Conservation (phyloP, 2,329 filamentous ascomycete species). For the Aspergillus fischeri region DNA sequence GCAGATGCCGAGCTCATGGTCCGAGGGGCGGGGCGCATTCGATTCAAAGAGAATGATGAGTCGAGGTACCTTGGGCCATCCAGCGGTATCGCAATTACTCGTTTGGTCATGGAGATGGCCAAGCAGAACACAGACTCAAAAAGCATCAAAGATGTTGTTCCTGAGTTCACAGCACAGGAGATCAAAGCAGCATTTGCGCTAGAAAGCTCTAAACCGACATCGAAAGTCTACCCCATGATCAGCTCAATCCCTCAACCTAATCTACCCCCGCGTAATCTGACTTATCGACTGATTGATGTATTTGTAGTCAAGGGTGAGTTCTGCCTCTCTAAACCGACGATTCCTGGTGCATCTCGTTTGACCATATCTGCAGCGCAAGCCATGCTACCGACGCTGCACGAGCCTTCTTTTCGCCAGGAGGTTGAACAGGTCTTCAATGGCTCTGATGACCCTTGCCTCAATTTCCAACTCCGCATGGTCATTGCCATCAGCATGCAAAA, state of each 20-base stretch:
- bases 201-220: slow-evolving; percentile 63
- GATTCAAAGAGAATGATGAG: slow-evolving; percentile 79
- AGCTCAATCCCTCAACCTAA: slow-evolving; percentile 75
- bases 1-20: slow-evolving; percentile 79
- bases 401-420: slow-evolving; percentile 70
- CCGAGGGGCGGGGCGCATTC: slow-evolving; percentile 78
- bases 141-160: slow-evolving; percentile 87
- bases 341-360: slow-evolving; percentile 1
- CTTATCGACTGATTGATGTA: slow-evolving; percentile 74
- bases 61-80: slow-evolving; percentile 88
- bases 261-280: slow-evolving; percentile 69
- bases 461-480: slow-evolving; percentile 86
- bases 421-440: slow-evolving; percentile 77
- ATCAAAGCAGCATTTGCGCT: slow-evolving; percentile 64
- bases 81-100: slow-evolving; percentile 91
- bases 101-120: slow-evolving; percentile 91
- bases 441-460: slow-evolving; percentile 72
- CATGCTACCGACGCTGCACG: slow-evolving; percentile 82
- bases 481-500: slow-evolving; percentile 94
- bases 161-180: slow-evolving; percentile 64
- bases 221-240: slow-evolving; percentile 84
- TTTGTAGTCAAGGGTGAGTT: slow-evolving; percentile 76
- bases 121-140: slow-evolving; percentile 89
- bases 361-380: slow-evolving; percentile 64
- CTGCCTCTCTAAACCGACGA: neutral